Evolutionary conservation across 1,284 basidiomycete species (phyloP).

Genomic region (Exsudoporus floridanus): DNA sequence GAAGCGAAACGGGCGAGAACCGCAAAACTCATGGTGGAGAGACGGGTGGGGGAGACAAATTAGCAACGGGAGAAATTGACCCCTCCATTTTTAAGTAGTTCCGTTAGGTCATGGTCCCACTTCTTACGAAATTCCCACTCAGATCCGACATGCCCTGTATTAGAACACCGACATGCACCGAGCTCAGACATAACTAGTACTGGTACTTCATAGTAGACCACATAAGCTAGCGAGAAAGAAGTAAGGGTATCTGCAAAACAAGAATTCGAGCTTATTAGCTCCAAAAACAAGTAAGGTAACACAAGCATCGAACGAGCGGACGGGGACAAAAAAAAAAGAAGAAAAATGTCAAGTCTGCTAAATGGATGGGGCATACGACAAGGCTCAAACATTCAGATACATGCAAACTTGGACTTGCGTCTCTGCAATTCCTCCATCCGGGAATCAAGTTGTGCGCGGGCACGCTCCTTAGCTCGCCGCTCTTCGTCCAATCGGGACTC

Average conservation of each 20-base stretch:
- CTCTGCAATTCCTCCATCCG: constrained; percentile 81
- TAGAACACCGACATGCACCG: constrained; percentile 29
- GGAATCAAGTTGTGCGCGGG: constrained; percentile 77
- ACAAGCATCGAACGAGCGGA: constrained; percentile 26
- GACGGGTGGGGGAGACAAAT: constrained; percentile 13
- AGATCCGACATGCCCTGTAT: constrained; percentile 27
- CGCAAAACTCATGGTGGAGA: constrained; percentile 26
- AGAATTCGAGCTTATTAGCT: constrained; percentile 27
- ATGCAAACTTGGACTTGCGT: constrained; percentile 84
- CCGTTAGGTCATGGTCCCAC: constrained; percentile 4
- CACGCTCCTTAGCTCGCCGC: constrained; percentile 77
- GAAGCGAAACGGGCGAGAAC: constrained; percentile 28
- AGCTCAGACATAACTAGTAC: constrained; percentile 25
- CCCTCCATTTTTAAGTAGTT: constrained; percentile 22
- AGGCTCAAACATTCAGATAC: constrained; percentile 46
- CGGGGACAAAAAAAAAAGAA: constrained; percentile 6
- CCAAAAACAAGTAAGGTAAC: constrained; percentile 28
- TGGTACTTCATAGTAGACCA: constrained; percentile 35
- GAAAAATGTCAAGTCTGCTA: background rate
- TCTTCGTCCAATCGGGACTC: constrained; percentile 81
- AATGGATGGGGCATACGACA: constrained; percentile 3
- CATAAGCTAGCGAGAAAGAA: constrained; percentile 36
- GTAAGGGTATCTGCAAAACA: constrained; percentile 36
- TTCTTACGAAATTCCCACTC: constrained; percentile 11
- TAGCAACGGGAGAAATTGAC: constrained; percentile 14